phyloP scores from a whole-genome alignment of 1,139 yeast species.

The Pneumocystis jirovecii region DNA sequence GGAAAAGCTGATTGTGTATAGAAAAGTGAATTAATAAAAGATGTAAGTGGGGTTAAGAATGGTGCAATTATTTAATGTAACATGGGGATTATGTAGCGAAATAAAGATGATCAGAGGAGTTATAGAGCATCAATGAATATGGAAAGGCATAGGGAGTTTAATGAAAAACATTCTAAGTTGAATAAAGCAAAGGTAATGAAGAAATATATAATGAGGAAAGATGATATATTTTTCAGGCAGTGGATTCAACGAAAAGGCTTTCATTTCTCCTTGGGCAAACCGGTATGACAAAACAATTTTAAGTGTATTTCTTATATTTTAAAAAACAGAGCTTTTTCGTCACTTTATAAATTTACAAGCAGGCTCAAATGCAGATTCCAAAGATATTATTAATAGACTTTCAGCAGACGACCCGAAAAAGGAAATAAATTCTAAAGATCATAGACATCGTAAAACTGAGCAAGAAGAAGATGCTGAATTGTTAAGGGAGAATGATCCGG shows the following conservation, averaged over 20 bases:
- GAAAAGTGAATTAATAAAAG: not conserved
- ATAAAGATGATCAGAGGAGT: not conserved
- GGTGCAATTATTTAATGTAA: too few species aligned
- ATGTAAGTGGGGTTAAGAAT: not conserved
- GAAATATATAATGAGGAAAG: not conserved
- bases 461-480: constrained; percentile 88
- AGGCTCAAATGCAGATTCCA: constrained; percentile 51
- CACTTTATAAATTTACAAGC: constrained; percentile 78
- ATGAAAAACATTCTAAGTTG: not conserved
- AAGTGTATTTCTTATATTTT: not conserved
- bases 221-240: constrained; percentile 16
- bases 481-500: constrained; percentile 61
- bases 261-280: constrained; percentile 70
- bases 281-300: constrained; percentile 3
- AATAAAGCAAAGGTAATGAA: not conserved
- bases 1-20: not conserved
- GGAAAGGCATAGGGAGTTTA: not conserved
- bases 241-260: constrained; percentile 66
- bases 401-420: constrained; percentile 13
- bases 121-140: not conserved
- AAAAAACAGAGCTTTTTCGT: constrained; percentile 47
- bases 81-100: not conserved
- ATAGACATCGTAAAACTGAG: constrained; percentile 22
- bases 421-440: constrained; percentile 20
- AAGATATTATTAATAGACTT: constrained; percentile 37